Conservation (phyloP, 345 rosid species). For the Eutrema heterophyllum region DNA sequence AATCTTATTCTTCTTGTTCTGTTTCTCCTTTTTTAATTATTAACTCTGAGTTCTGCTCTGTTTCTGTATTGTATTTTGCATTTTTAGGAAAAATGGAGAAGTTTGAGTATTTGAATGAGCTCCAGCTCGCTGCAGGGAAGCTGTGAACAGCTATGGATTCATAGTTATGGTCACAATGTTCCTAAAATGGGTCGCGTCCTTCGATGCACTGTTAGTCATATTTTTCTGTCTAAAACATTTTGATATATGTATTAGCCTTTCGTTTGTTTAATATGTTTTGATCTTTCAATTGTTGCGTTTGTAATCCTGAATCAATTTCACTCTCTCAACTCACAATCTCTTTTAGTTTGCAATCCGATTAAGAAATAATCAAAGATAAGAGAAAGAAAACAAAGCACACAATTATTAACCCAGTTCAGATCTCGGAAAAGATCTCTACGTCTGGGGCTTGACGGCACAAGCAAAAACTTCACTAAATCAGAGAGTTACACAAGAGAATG, state of each 20-base stretch:
- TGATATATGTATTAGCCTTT: neutral
- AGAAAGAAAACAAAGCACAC: too few relatives aligned
- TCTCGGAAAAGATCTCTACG: too few relatives aligned
- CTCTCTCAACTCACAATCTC: too few relatives aligned
- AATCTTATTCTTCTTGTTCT: neutral
- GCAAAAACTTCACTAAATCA: too few relatives aligned
- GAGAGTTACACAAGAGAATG: too few relatives aligned
- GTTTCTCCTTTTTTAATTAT: neutral
- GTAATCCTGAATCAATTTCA: too few relatives aligned
- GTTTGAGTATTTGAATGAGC: conserved; percentile 40
- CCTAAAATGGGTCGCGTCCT: conserved; percentile 67
- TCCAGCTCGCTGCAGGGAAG: conserved; percentile 43
- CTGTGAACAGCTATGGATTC: conserved; percentile 47
- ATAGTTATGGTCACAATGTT: conserved; percentile 47
- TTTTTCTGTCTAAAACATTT: neutral
- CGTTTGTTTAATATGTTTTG: neutral
- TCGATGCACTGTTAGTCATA: conserved; percentile 57
- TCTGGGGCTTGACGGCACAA: too few relatives aligned
- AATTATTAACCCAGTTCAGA: too few relatives aligned
- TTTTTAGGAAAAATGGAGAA: conserved; percentile 37
- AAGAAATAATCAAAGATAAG: too few relatives aligned
- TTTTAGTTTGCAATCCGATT: too few relatives aligned
- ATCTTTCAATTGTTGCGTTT: too few relatives aligned
- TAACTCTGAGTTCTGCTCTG: neutral
- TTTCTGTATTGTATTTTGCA: neutral